Percentiles rank a stretch among this genome's conserved stretches.
Conservation (phyloP, 495 filamentous ascomycete species). For the Neurospora sp. region DNA sequence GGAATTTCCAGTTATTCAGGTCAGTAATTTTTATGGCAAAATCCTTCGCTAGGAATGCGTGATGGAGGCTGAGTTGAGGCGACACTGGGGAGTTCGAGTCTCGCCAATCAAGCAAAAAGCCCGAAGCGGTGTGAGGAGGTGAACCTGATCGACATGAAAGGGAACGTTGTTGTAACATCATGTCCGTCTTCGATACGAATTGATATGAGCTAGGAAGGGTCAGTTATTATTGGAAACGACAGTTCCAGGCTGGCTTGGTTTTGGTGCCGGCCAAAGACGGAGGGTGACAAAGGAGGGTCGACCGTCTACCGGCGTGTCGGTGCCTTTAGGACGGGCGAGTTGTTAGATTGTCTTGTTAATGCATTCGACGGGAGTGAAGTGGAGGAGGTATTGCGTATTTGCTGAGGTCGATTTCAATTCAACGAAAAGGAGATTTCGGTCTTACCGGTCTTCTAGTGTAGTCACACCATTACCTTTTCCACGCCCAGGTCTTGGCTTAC, state of each 20-base stretch:
- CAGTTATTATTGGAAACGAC: not conserved
- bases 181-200: not conserved
- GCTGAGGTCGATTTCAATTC: not conserved
- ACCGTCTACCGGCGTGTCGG: not conserved
- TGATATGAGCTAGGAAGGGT: not conserved
- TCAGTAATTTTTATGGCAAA: not conserved
- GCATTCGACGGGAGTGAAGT: not conserved
- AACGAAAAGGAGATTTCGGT: not conserved
- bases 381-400: not conserved
- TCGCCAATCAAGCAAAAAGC: not conserved
- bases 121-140: not conserved
- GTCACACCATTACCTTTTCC: not conserved
- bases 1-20: not conserved
- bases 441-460: not conserved
- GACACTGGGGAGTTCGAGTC: not conserved
- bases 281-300: not conserved
- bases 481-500: not conserved
- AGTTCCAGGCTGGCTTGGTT: not conserved
- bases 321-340: not conserved
- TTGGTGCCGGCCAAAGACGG: not conserved
- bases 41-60: not conserved
- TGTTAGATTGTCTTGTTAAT: not conserved
- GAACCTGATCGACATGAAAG: not conserved
- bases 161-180: not conserved
- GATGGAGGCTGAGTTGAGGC: not conserved